Base-by-base conservation (phyloP, 768 basidiomycete species). In the Suillus weaverae region DNA sequence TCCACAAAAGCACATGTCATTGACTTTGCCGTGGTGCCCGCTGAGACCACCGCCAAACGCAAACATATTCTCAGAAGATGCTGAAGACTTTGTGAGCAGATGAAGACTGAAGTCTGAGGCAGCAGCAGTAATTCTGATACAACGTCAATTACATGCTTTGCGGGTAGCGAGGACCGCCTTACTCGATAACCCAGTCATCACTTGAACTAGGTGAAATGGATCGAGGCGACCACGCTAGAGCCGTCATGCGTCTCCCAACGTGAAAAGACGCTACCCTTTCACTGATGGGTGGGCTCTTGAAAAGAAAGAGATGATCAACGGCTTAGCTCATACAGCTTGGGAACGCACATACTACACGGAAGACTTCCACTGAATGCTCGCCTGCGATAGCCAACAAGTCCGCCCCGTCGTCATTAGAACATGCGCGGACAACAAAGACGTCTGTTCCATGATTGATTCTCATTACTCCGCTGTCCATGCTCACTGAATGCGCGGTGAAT, bases 1-100 rank as follows among this genome's bases (percentile, higher is more conserved):
- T 1, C 92, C 91, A 73, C 90, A 92, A 70, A 92, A 94, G 30
- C 86, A 80, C 81, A 94, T 88, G 67, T 88, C 91, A 68, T 88
- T 93, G 18, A 94, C 81, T 70, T 81, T 86, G 44, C 87, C 89
- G 73, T 92, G 91, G 70, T 94, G 92, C 1, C 92, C 92, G 67
- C 88, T 91, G 38, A 92, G 79, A 1, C 91, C 91, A 3, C 91
- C 91, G 33, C 91, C 92, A 70, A 94, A 94, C 7, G 84, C 76
- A 66, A 88, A 91, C 57, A 88, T 77, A 64, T 81, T 74, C 69
- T 91, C 89, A 14, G 75, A 75, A 6, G 76, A 73, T 16, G 75
- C 73, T 4, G 81, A 76, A 0, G 83, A 78, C 71, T 87, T 90
- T 50, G 86, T 86, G 67, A 94, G 82, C 30, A 90, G 78, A 72